These are phyloP conservation scores for Nosema granulosis DNA, from an alignment of 371 early-diverging fungal genomes.

Conservation along the genomic window DNA sequence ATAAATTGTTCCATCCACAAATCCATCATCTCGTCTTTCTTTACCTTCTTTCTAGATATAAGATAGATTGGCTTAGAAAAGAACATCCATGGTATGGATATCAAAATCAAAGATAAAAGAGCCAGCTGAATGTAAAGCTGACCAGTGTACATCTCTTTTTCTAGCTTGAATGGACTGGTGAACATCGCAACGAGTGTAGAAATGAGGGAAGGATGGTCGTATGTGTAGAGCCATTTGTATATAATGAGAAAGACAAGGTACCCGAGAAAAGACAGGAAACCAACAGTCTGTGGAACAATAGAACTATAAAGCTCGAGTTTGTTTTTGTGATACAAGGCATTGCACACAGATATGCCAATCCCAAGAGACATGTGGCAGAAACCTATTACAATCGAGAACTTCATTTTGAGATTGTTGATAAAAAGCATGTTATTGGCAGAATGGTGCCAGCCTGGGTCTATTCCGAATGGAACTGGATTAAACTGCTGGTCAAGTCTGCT, in stretches of 20 bases:
- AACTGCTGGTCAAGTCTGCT: conserved; percentile 71
- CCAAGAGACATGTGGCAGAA: conserved; percentile 94
- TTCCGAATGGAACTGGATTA: conserved; percentile 69
- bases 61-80: conserved; percentile 83
- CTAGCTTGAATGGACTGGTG: conserved; percentile 81
- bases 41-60: conserved; percentile 35
- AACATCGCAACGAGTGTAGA: conserved; percentile 98
- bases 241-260: conserved; percentile 84
- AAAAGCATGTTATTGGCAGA: conserved; percentile 80
- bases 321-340: conserved; percentile 79
- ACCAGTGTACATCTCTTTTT: conserved; percentile 68
- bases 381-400: conserved; percentile 91
- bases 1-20: conserved; percentile 78
- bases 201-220: conserved; percentile 82
- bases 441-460: conserved; percentile 82
- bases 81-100: conserved; percentile 96
- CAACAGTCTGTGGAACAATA: conserved; percentile 86
- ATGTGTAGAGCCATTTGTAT: conserved; percentile 86
- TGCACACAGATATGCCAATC: conserved; percentile 79
- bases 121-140: conserved; percentile 76
- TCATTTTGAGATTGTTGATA: conserved; percentile 98
- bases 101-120: conserved; percentile 76
- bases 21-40: conserved; percentile 53
- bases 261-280: conserved; percentile 85
- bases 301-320: conserved; percentile 75